Percentiles rank a stretch among this genome's conserved stretches.
These are phyloP conservation scores for Pisolithus microcarpus DNA, from an alignment of 768 basidiomycete species.

Conservation along the genomic window DNA sequence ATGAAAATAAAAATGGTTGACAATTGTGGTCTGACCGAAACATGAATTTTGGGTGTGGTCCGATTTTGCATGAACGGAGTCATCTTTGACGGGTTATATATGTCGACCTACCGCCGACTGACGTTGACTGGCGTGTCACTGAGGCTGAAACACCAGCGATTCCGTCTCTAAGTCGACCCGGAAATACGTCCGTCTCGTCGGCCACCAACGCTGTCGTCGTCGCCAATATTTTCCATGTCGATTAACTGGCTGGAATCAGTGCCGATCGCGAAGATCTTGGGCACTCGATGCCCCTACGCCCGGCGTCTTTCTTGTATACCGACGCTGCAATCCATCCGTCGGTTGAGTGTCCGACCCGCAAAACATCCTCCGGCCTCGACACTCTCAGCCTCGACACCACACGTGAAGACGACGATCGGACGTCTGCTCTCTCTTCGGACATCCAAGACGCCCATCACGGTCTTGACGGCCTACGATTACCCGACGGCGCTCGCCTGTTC, in stretches of 20 bases:
- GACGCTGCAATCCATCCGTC: slow-evolving; percentile 11
- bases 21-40: no score
- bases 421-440: slow-evolving; percentile 54
- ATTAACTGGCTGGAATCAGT: background rate
- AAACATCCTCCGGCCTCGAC: slow-evolving; percentile 1
- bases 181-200: no score
- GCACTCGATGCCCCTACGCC: background rate
- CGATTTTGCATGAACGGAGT: no score
- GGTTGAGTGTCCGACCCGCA: slow-evolving; percentile 43
- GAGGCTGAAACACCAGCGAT: no score
- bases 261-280: background rate
- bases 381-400: slow-evolving; percentile 25
- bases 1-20: no score
- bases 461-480: slow-evolving; percentile 95
- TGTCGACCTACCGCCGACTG: no score
- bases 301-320: slow-evolving; percentile 1
- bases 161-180: no score
- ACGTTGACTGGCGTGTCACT: no score
- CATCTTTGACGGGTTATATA: no score
- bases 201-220: background rate
- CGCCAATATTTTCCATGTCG: background rate
- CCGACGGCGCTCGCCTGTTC: slow-evolving; percentile 70
- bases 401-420: slow-evolving; percentile 85
- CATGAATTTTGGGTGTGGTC: no score
- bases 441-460: slow-evolving; percentile 68